Base-by-base conservation (phyloP, 352 stramenopile genomes). In the Globisporangium middletonii region DNA sequence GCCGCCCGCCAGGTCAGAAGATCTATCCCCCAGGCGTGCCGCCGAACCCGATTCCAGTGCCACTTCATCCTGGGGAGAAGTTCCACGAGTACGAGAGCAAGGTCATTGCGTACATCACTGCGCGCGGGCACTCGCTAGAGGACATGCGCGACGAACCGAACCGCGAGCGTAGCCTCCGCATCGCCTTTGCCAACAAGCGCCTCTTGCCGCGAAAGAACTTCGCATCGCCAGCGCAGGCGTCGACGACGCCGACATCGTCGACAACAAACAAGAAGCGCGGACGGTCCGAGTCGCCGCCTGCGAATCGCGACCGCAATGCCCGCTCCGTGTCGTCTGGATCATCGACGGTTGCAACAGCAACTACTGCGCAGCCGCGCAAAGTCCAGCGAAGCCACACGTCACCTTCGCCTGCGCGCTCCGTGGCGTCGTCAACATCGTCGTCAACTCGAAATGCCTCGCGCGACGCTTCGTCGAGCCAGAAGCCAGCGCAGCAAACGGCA, bases 1-100 rank as follows among this genome's bases (percentile, higher is more conserved):
- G 28, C 18, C 56, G 48, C 5, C 18, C 38, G 6, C 26, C 46
- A 3, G 49, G 55, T 2, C 55, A 15, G 12, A 61, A 48, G 18
- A 53, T 43, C 2, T 50, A 50, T 19, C 5, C 13, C 2, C 35
- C 46, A 0, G 61, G 52, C 28, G 50, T 33, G n/a, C 26, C 23
- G 45, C 26, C 50, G 12, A 23, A n/a, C 23, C 62, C 62, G 28
- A 65, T 65, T 37, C 51, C 53, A 13, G 57, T 65, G 47, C 62
- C 62, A 46, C 48, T 68, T 8, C 27, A 19, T 6, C 33, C 18
- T 2, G 57, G 53, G 2, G 57, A 68, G 57, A 62, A 52, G 15
- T 42, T 67, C 16, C 43, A 38, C 41, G 35, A 58, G 1, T 67
- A 71, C 53, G 63, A 73, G 45, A 7, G 51, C 18, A 46, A 57